Evolutionary conservation across 2,329 filamentous ascomycete genomes (phyloP).

Genomic region (Phyllosticta ampelicida): DNA sequence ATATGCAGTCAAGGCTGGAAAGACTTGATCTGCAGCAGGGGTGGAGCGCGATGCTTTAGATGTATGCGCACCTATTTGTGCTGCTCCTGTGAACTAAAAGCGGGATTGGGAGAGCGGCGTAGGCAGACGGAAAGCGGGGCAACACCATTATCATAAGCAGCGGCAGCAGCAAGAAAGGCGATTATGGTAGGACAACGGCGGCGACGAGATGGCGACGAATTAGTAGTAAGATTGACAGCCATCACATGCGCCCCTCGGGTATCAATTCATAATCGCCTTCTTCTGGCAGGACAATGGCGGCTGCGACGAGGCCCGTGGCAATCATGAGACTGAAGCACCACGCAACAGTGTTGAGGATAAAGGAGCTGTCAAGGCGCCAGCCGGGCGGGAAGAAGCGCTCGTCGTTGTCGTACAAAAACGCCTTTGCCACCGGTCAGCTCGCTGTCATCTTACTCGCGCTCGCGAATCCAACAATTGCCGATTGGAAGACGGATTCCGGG

Average conservation of each 20-base stretch:
- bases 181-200: background rate
- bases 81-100: background rate
- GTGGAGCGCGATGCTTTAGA: background rate
- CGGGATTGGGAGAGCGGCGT: background rate
- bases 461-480: background rate
- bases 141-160: background rate
- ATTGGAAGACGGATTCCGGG: background rate
- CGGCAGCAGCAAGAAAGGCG: background rate
- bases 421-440: constrained; percentile 31
- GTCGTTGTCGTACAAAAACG: constrained; percentile 74
- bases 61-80: background rate
- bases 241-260: constrained; percentile 23
- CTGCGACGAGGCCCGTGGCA: constrained; percentile 49
- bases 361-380: constrained; percentile 71
- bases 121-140: background rate
- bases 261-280: constrained; percentile 84
- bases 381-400: constrained; percentile 65
- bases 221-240: background rate
- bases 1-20: background rate
- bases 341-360: constrained; percentile 55
- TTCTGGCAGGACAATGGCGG: constrained; percentile 59
- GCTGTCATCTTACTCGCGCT: background rate
- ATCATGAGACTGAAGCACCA: constrained; percentile 46
- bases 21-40: background rate
- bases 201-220: background rate